A percentile compares a stretch with the other conserved stretches of the same genome.
phyloP scores from a whole-genome alignment of 768 basidiomycete species.

The Lactifluus subvellereus region DNA sequence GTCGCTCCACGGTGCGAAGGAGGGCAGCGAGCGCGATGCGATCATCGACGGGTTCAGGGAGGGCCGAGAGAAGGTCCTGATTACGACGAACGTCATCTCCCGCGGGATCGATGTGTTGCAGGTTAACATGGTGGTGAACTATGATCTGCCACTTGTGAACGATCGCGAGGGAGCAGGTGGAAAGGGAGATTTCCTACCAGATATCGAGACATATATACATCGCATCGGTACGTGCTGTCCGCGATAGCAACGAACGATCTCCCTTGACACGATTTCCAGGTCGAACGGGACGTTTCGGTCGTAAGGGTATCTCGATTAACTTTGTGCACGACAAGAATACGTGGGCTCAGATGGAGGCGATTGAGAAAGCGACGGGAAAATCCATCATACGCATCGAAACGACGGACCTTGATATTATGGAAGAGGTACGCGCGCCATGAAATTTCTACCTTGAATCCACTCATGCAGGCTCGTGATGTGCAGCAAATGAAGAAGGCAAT shows the following conservation, averaged over 20 bases:
- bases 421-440: slow-evolving; percentile 51
- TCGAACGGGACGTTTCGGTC: slow-evolving; percentile 95
- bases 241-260: neutral
- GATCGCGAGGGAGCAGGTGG: slow-evolving; percentile 47
- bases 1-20: slow-evolving; percentile 92
- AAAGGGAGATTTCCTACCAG: slow-evolving; percentile 56
- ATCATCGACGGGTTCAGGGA: slow-evolving; percentile 95
- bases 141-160: slow-evolving; percentile 85
- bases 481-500: slow-evolving; percentile 80
- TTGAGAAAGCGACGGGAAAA: slow-evolving; percentile 72
- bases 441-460: neutral
- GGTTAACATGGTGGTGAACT: slow-evolving; percentile 99
- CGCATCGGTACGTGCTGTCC: slow-evolving; percentile 68
- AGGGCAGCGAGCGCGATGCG: slow-evolving; percentile 80
- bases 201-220: slow-evolving; percentile 97
- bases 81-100: slow-evolving; percentile 98
- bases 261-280: slow-evolving; percentile 42
- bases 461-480: slow-evolving; percentile 1
- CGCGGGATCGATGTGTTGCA: slow-evolving; percentile 98
- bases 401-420: slow-evolving; percentile 88
- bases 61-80: slow-evolving; percentile 93
- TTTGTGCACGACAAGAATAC: slow-evolving; percentile 91
- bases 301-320: slow-evolving; percentile 95
- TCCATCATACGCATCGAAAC: slow-evolving; percentile 85
- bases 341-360: slow-evolving; percentile 84